These are phyloP conservation scores for Neoboletus brunneissimus DNA, from an alignment of 768 basidiomycete genomes.

Conservation along the genomic window DNA sequence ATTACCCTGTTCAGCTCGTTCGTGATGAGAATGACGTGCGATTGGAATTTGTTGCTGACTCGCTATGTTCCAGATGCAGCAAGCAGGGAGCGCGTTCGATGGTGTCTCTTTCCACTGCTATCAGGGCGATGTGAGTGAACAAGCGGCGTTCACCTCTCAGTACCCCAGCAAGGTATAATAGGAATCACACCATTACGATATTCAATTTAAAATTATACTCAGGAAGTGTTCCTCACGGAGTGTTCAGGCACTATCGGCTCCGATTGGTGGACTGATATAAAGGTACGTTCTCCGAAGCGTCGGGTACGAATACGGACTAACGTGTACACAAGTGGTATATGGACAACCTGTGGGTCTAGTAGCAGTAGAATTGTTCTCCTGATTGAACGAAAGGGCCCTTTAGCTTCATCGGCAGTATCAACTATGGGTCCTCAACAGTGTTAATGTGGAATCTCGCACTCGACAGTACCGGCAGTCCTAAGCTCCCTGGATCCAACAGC, in stretches of 20 bases:
- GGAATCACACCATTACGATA: background rate
- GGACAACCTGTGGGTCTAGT: slow-evolving; percentile 52
- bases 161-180: slow-evolving; percentile 49
- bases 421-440: slow-evolving; percentile 38
- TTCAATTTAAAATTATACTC: background rate
- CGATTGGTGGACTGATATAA: slow-evolving; percentile 81
- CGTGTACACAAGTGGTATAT: slow-evolving; percentile 54
- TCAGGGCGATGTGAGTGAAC: slow-evolving; percentile 48
- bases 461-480: slow-evolving; percentile 60
- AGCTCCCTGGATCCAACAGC: slow-evolving; percentile 59
- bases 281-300: slow-evolving; percentile 38
- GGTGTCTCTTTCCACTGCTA: slow-evolving; percentile 79
- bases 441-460: slow-evolving; percentile 79
- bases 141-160: slow-evolving; percentile 52
- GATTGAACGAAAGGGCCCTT: slow-evolving; percentile 12
- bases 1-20: slow-evolving; percentile 59
- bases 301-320: slow-evolving; percentile 6
- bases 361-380: slow-evolving; percentile 17
- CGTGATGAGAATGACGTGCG: slow-evolving; percentile 9
- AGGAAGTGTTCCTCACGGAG: slow-evolving; percentile 52
- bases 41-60: background rate
- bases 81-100: slow-evolving; percentile 51
- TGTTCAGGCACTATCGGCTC: slow-evolving; percentile 63
- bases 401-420: slow-evolving; percentile 40
- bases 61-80: slow-evolving; percentile 45